These are phyloP conservation scores for Cryptosporidium baileyi DNA, from an alignment of 169 alveolate species.

Conservation along the genomic window DNA sequence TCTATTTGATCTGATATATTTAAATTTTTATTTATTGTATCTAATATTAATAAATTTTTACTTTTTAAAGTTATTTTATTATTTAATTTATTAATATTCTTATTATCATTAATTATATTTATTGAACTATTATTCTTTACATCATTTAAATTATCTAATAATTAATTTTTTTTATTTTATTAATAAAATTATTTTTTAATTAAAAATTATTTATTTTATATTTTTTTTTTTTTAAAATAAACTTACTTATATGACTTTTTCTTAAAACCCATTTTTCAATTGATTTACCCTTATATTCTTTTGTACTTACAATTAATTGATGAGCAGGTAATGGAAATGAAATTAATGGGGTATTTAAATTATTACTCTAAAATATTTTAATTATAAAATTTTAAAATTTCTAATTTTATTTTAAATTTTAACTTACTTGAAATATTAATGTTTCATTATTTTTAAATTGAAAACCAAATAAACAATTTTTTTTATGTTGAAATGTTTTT, in stretches of 20 bases:
- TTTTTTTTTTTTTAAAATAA: too few relatives aligned
- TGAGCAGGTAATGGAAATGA: constrained; percentile 18
- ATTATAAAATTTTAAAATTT: background rate
- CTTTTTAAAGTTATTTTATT: too few relatives aligned
- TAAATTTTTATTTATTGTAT: background rate
- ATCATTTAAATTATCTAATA: too few relatives aligned
- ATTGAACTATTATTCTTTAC: too few relatives aligned
- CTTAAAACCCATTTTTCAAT: background rate
- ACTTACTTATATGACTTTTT: too few relatives aligned
- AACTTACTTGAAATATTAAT: constrained; percentile 47
- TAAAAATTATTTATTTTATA: too few relatives aligned
- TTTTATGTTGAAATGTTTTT: background rate
- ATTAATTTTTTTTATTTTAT: too few relatives aligned
- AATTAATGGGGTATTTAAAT: constrained; percentile 10
- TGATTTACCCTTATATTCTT: constrained; percentile 23
- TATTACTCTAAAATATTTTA: constrained; percentile 10
- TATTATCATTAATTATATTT: too few relatives aligned
- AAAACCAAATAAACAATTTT: constrained; percentile 35
- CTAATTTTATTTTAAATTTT: background rate
- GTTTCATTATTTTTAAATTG: constrained; percentile 22
- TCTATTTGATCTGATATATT: background rate
- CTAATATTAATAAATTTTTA: too few relatives aligned
- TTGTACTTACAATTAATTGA: background rate
- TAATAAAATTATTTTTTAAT: too few relatives aligned
- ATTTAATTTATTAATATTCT: too few relatives aligned